phyloP scores from a whole-genome alignment of 805 yeast species.

The Ogataea neopini region DNA sequence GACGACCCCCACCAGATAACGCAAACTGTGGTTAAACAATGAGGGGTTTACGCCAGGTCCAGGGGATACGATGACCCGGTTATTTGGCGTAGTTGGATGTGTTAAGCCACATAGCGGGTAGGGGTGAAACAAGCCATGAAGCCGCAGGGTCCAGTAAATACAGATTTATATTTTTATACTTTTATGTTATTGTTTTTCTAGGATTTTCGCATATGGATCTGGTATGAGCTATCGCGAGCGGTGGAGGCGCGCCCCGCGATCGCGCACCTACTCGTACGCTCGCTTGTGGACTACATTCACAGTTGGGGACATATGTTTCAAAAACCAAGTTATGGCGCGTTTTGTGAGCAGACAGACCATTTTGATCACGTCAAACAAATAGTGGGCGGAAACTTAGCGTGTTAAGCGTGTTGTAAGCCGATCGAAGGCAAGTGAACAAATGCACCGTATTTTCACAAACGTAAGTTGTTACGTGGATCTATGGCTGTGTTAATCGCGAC shows the following conservation, averaged over 20 bases:
- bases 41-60: neutral
- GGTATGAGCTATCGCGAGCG: too few relatives aligned
- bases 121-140: neutral
- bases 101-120: constrained; percentile 1
- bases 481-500: neutral
- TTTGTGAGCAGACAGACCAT: neutral
- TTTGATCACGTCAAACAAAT: neutral
- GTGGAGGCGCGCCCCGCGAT: too few relatives aligned
- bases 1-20: neutral
- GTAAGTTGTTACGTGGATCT: neutral
- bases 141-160: neutral
- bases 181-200: neutral
- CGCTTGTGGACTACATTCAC: too few relatives aligned
- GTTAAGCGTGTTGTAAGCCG: neutral
- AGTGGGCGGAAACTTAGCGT: neutral
- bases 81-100: neutral
- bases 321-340: neutral
- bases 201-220: too few relatives aligned
- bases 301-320: too few relatives aligned
- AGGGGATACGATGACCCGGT: neutral
- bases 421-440: neutral
- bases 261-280: too few relatives aligned
- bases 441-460: too few relatives aligned
- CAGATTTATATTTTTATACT: neutral
- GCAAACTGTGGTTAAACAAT: neutral